Base-by-base conservation (phyloP, 1,284 basidiomycete species). In the Marasmius sp. region DNA sequence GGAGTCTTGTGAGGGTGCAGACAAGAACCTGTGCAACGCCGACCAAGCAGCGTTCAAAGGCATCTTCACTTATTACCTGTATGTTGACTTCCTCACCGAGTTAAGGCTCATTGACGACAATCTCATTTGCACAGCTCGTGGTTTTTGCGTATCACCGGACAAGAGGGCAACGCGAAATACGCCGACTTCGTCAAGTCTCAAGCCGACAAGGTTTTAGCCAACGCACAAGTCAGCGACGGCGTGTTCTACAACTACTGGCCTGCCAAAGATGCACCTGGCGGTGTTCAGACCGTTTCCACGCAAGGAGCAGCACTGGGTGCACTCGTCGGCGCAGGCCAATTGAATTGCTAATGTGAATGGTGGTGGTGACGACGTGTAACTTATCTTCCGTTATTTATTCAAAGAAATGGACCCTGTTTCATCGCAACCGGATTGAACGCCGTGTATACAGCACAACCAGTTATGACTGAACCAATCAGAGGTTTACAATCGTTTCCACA, bases 11-110 rank as follows among this genome's bases (percentile, higher is more conserved):
- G 67, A 68, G 47, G 51, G 48, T 48, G 61, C 64, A 12, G 58
- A 61, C 38, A 39, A 64, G 12, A 67, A 64, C 14, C 7, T 22
- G 1, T 68, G 67, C 60, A 66, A 68, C 45, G 59, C 63, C 5
- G 67, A 68, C 52, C 66, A 68, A 57, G 57, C 64, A 22, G 61
- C 67, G 6, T 68, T 68, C 66, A 68, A 68, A 22, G 67, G 67
- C 22, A 67, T 68, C 27, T 14, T 45, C 41, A 49, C 57, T 6
- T 61, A 66, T 47, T 68, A 67, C 50, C 65, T 68, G 63, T 66
- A 34, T 36, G 43, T 57, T 11, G 3, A 20, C 33, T 37, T 1
- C 5, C 7, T 1, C 39, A 14, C 18, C 27, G 12, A 11, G 16
- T 18, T 18, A 11, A 36, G 12, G 22, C n/a, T 22, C 20, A 6